These are phyloP conservation scores for Pseudopyrenochaeta lycopersici DNA, from an alignment of 2,329 filamentous ascomycete genomes.

Conservation along the genomic window DNA sequence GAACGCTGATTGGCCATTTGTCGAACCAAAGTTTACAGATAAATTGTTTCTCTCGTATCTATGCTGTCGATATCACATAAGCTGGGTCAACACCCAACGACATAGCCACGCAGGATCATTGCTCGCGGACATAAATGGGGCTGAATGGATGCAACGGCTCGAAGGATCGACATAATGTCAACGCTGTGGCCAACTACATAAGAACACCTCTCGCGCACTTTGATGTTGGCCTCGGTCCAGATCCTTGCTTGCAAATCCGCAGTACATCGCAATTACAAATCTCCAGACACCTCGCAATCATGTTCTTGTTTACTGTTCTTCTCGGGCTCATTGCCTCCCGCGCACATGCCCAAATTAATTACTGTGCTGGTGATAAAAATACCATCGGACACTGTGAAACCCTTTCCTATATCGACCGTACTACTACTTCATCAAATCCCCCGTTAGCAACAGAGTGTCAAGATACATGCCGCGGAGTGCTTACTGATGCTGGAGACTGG, in stretches of 20 bases:
- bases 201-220: neutral
- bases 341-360: conserved; percentile 8
- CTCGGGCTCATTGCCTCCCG: conserved; percentile 5
- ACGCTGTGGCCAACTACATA: neutral
- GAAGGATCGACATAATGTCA: neutral
- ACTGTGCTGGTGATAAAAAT: conserved; percentile 13
- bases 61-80: neutral
- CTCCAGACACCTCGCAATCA: neutral
- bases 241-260: neutral
- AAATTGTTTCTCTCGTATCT: neutral
- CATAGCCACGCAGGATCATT: neutral
- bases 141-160: neutral
- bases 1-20: neutral
- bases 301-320: neutral
- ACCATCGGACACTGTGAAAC: conserved; percentile 23
- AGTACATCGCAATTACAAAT: neutral
- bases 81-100: neutral
- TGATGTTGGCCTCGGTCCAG: neutral
- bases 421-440: conserved; percentile 10
- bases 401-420: conserved; percentile 25
- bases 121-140: neutral
- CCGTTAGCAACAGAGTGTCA: conserved; percentile 22
- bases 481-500: conserved; percentile 33
- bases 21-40: neutral
- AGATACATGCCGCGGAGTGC: conserved; percentile 18